Evolutionary conservation across 331 rosid species (phyloP).

Genomic region (Pyracantha coccinea): DNA sequence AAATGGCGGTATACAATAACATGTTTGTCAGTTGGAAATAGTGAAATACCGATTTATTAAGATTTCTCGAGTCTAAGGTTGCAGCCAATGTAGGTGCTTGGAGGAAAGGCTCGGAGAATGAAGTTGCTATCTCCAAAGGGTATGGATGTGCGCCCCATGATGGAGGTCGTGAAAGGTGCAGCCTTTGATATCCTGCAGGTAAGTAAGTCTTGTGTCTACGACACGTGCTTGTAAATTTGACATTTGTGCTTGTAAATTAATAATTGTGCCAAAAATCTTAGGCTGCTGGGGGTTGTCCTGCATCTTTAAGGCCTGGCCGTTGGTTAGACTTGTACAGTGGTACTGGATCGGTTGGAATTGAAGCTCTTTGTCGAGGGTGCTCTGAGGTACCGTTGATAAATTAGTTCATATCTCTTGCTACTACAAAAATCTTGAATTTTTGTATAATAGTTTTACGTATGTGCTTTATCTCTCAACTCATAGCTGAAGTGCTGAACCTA

Average conservation of each 20-base stretch:
- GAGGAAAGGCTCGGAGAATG: constrained; percentile 84
- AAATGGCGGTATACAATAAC: not conserved
- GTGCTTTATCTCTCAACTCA: not conserved
- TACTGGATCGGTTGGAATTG: constrained; percentile 98
- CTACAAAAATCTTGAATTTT: not conserved
- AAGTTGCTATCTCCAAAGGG: constrained; percentile 96
- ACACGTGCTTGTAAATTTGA: not conserved
- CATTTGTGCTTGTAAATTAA: not conserved
- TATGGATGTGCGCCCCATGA: constrained; percentile 98
- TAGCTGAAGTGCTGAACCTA: not conserved
- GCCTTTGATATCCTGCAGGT: constrained; percentile 94
- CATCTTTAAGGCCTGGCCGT: constrained; percentile 82
- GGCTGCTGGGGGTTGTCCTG: constrained; percentile 97
- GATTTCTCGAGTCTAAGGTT: not conserved
- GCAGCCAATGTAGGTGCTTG: constrained; percentile 54
- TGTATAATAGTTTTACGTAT: not conserved
- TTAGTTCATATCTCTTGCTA: constrained; percentile 3
- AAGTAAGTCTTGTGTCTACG: not conserved
- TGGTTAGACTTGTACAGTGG: constrained; percentile 99
- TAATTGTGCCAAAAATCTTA: constrained; percentile 12
- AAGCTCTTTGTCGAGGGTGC: constrained; percentile 92
- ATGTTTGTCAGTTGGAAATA: not conserved
- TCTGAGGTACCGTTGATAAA: constrained; percentile 53
- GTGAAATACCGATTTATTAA: not conserved
- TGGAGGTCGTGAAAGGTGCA: constrained; percentile 98